A percentile compares a stretch with the other conserved stretches of the same genome.
These are phyloP conservation scores for Eragrostis nindensis DNA, from an alignment of 176 grass and related monocot genomes.

Conservation along the genomic window DNA sequence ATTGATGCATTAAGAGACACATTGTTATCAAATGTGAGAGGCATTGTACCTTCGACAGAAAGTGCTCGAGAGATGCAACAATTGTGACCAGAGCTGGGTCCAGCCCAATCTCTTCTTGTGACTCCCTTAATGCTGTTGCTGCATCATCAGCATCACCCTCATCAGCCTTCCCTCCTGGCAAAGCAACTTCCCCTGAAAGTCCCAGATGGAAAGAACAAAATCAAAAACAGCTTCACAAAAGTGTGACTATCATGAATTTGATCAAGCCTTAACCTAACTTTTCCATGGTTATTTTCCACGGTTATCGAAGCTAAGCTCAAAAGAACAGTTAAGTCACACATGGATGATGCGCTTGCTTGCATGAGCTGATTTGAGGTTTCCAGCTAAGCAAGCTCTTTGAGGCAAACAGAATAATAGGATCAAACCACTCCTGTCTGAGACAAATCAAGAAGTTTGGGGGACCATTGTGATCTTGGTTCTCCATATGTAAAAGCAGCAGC, in stretches of 20 bases:
- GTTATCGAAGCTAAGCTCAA: neutral
- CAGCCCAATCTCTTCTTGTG: conserved; percentile 72
- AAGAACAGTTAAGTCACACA: neutral
- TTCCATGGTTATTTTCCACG: neutral
- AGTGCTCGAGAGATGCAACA: conserved; percentile 58
- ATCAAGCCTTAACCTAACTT: neutral
- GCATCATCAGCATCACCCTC: conserved; percentile 67
- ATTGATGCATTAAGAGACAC: too few species aligned
- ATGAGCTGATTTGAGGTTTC: neutral
- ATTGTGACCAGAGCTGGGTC: conserved; percentile 55
- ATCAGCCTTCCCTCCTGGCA: conserved; percentile 69
- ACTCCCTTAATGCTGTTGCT: conserved; percentile 65
- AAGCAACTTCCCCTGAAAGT: conserved; percentile 66
- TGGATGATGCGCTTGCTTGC: neutral
- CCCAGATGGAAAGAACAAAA: conserved; percentile 8
- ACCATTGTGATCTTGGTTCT: conserved; percentile 10
- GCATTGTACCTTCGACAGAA: conserved; percentile 61
- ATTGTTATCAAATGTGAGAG: neutral
- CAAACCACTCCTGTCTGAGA: neutral
- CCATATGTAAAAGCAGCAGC: conserved; percentile 9
- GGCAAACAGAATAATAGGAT: neutral
- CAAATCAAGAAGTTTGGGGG: neutral
- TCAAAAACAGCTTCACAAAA: neutral
- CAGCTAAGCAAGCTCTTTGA: neutral
- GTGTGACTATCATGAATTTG: neutral